A percentile compares a stretch with the other conserved stretches of the same genome.
Conservation (phyloP, 1,284 basidiomycete species). For the Austroboletus niveus region DNA sequence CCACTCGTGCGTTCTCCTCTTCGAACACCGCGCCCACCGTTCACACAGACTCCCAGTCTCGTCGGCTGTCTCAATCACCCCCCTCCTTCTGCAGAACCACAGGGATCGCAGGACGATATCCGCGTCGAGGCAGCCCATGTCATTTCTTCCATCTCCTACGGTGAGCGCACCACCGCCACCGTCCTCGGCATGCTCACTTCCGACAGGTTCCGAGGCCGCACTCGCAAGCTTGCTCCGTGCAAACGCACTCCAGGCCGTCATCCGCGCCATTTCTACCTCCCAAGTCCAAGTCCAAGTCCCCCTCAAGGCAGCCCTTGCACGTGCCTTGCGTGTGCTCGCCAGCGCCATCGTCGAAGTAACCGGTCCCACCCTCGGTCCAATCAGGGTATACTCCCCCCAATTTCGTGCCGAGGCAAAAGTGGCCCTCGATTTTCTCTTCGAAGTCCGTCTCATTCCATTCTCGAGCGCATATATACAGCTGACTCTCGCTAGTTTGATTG, state of each 20-base stretch:
- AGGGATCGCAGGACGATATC: slow-evolving; percentile 45
- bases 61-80: slow-evolving; percentile 54
- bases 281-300: slow-evolving; percentile 38
- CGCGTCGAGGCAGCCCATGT: slow-evolving; percentile 72
- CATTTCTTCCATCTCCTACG: slow-evolving; percentile 68
- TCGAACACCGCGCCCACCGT: background rate
- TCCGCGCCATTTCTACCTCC: slow-evolving; percentile 53
- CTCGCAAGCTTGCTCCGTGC: slow-evolving; percentile 53
- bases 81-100: slow-evolving; percentile 33
- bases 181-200: background rate
- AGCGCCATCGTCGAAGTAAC: slow-evolving; percentile 58
- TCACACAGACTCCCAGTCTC: slow-evolving; percentile 39
- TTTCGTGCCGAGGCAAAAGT: slow-evolving; percentile 52
- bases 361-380: slow-evolving; percentile 65
- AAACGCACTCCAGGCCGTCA: slow-evolving; percentile 53
- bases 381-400: slow-evolving; percentile 44
- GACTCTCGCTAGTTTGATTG: slow-evolving; percentile 45
- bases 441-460: slow-evolving; percentile 39
- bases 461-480: background rate
- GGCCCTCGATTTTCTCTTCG: slow-evolving; percentile 58
- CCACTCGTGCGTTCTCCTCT: slow-evolving; percentile 42
- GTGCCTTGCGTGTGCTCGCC: slow-evolving; percentile 58
- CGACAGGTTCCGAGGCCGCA: slow-evolving; percentile 57
- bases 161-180: slow-evolving; percentile 21
- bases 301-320: slow-evolving; percentile 55